Base-by-base conservation (phyloP, 805 yeast species). In the Starmerella powellii region DNA sequence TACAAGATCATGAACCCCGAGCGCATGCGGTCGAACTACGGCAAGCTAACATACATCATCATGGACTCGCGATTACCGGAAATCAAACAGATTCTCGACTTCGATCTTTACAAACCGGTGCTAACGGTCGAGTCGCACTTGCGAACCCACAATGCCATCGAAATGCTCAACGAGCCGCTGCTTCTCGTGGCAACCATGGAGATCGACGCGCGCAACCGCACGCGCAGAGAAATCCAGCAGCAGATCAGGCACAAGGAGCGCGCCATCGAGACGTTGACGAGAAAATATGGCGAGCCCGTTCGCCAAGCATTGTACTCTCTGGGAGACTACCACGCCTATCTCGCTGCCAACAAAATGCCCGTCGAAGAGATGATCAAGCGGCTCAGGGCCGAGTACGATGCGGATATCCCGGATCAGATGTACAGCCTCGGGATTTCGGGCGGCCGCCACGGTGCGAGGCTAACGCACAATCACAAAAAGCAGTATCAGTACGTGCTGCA, bases 1-100 rank as follows among this genome's bases (percentile, higher is more conserved):
- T 81, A 81, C 62, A 81, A 81, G 56, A 76, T 82, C 52, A 78
- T 81, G 86, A 81, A 81, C 54, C 93, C 93, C 0, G 86, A 81
- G 51, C 70, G 74, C 52, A 77, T 82, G 82, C 69, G 86, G 47
- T 82, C 78, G 53, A 76, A 76, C 4, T 82, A 76, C 58, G 93
- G 93, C 35, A 80, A 81, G 54, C 63, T 82, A 44, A 78, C 82
- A 63, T 81, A 81, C 59, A 82, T 81, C 81, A 76, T 80, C 29
- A 81, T 82, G 91, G 93, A 81, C 59, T 81, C 91, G 2, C 64
- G 82, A 36, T 60, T 79, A 23, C 80, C 85, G 0, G 85, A 80
- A 51, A 72, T 81, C 45, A 72, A 70, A 49, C 74, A 71, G 13
- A 76, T 75, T 39, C 71, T 81, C 78, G 88, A 78, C 47, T 82